A percentile compares a stretch with the other conserved stretches of the same genome.
Conservation (phyloP, 2,329 filamentous ascomycete species). For the Sclerotinia trifoliorum region DNA sequence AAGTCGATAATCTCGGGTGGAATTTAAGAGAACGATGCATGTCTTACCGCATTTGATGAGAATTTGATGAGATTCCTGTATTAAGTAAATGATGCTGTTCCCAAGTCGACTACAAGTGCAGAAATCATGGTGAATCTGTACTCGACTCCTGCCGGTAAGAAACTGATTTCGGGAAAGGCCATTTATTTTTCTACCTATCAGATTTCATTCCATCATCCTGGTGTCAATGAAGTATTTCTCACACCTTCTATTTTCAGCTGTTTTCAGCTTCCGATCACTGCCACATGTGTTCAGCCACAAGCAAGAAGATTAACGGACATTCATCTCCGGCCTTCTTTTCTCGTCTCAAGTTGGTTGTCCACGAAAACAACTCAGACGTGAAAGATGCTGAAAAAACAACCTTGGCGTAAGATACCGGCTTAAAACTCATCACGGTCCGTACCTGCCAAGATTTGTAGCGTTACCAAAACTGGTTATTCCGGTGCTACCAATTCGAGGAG, state of each 20-base stretch:
- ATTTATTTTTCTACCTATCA: neutral
- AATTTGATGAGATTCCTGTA: neutral
- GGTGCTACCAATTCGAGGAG: neutral
- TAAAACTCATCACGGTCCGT: neutral
- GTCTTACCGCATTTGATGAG: neutral
- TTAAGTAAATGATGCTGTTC: neutral
- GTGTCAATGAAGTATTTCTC: neutral
- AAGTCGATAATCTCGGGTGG: neutral
- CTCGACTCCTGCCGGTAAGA: neutral
- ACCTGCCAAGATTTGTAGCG: slow-evolving; percentile 1
- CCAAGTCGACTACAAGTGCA: too few relatives aligned
- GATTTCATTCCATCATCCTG: neutral
- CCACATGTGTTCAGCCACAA: neutral
- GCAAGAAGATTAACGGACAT: neutral
- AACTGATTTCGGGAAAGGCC: neutral
- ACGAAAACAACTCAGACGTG: neutral
- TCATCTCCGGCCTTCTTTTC: slow-evolving; percentile 3
- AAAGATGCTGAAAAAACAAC: neutral
- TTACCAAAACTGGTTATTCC: neutral
- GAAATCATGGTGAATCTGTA: too few relatives aligned
- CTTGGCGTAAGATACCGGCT: neutral
- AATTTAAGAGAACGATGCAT: neutral
- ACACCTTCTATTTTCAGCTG: neutral
- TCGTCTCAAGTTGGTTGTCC: neutral
- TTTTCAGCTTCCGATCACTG: neutral